phyloP scores from a whole-genome alignment of 129 eudicot species.

The Arctium minus region DNA sequence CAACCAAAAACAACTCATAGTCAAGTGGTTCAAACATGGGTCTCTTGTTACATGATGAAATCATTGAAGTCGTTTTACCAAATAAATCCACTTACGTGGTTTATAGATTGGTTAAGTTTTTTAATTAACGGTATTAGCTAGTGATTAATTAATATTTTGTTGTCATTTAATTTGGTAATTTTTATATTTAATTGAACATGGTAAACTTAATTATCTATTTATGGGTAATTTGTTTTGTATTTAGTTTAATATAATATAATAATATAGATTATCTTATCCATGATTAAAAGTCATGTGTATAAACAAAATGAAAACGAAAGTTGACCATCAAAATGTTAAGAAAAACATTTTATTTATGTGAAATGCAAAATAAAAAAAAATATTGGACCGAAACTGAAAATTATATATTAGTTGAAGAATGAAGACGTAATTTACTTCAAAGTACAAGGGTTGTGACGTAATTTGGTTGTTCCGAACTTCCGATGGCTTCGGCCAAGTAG shows the following conservation, averaged over 20 bases:
- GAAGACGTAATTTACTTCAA: neutral
- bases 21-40: neutral
- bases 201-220: no score
- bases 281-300: neutral
- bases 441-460: neutral
- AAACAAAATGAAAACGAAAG: neutral
- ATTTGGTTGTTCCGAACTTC: neutral
- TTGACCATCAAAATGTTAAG: neutral
- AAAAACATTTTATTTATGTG: neutral
- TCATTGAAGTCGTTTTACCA: no score
- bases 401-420: neutral
- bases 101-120: no score
- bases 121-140: no score
- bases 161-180: neutral
- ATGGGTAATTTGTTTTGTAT: no score
- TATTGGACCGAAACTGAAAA: neutral
- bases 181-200: no score
- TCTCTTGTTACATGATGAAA: neutral
- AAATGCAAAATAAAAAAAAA: neutral
- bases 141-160: no score
- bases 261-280: neutral
- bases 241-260: no score
- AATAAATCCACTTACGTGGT: neutral
- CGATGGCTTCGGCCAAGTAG: neutral
- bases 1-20: no score